Base-by-base conservation (phyloP, 2,329 filamentous ascomycete genomes). In the Pseudogymnoascus sp. region DNA sequence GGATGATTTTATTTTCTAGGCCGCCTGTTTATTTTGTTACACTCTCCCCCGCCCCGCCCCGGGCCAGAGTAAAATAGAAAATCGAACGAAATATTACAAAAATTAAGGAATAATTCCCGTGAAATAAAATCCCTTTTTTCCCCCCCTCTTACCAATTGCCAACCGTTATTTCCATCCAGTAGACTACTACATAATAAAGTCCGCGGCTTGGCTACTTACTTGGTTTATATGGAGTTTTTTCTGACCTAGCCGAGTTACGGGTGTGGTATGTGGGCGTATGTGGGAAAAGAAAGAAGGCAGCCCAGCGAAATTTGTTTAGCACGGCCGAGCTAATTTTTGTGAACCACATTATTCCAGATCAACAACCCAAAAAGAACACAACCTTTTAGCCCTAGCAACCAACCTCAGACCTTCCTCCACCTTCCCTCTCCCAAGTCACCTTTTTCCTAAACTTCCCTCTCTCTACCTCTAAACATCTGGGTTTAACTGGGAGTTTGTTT, bases 371-470 rank as follows among this genome's bases (percentile, higher is more conserved):
- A 60, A 60, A 12, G 10, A n/a, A 60, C 59, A 12, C 31, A 34
- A 34, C 31, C 21, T 28, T 36, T 60, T 42, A 60, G 59, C 59
- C 59, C 59, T 56, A 56, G 12, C 50, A 56, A 28, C 21, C 46
- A 21, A 21, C 21, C 5, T 5, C 1, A 28, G 2, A 28, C 50
- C 28, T 34, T 34, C 23, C 50, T 56, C 50, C 50, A 28, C 23
- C 50, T 28, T 31, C n/a, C 50, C 50, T n/a, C 18, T 14, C 16
- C 38, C 16, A 40, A 40, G n/a, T 42, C 16, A 42, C 38, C 10
- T 42, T 12, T 42, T 42, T 21, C 16, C 38, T 42, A 21, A 18
- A 11, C 38, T 42, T 42, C 38, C 8, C 16, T 42, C 5, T 34
- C 31, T 11, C 7, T 34, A 10, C 11, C 38, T 42, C 38, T 7